Evolutionary conservation across 1,284 basidiomycete genomes (phyloP).

Genomic region (Neotropicomus parvogracilis): DNA sequence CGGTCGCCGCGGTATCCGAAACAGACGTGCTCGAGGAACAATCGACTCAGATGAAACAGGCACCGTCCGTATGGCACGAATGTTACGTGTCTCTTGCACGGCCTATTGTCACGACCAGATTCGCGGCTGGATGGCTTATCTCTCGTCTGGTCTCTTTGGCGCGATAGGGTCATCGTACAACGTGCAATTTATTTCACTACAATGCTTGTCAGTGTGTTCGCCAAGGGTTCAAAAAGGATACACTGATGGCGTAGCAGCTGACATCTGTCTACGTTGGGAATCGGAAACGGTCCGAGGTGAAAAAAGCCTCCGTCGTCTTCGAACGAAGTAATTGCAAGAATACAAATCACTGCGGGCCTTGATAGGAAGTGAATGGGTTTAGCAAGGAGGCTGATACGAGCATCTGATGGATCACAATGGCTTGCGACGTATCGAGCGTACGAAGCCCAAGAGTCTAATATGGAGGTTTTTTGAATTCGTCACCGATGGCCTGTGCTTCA

Average conservation of each 20-base stretch:
- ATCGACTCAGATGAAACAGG: too few species aligned
- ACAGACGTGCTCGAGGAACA: too few species aligned
- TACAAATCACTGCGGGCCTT: not conserved
- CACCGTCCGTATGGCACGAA: too few species aligned
- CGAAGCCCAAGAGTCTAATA: conserved; percentile 43
- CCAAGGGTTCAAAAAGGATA: not conserved
- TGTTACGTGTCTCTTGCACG: too few species aligned
- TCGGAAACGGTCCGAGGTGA: not conserved
- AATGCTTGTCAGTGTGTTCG: not conserved
- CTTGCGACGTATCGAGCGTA: conserved; percentile 1
- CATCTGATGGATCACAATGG: not conserved
- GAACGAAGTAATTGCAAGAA: not conserved
- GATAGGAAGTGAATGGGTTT: not conserved
- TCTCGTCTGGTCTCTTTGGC: too few species aligned
- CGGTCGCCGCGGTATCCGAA: too few species aligned
- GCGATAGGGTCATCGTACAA: too few species aligned
- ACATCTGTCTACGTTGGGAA: not conserved
- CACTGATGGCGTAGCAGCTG: not conserved
- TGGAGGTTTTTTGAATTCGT: conserved; percentile 61
- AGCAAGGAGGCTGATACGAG: not conserved
- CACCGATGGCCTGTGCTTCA: conserved; percentile 52
- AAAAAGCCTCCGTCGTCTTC: not conserved
- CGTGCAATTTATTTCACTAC: not conserved
- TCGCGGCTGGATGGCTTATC: too few species aligned
- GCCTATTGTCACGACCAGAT: too few species aligned